Base-by-base conservation (phyloP, 2,329 filamentous ascomycete genomes). In the Aquanectria penicillioides region DNA sequence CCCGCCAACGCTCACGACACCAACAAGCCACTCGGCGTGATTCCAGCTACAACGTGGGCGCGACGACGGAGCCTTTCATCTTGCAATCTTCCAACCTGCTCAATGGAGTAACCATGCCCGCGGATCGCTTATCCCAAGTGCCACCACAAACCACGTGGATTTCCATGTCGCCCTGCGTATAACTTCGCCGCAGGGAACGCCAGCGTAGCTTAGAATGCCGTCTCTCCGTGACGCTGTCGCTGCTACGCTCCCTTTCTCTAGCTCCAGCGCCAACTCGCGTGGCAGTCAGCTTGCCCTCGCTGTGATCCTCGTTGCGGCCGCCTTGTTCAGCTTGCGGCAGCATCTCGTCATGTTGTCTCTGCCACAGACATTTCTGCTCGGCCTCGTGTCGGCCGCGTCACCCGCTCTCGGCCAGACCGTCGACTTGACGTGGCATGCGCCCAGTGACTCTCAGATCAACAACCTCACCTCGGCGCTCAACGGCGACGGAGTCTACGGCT, bases 401-500 rank as follows among this genome's bases (percentile, higher is more conserved):
- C 33, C 26, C 3, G 54, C 55, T 1, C 15, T 63, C 17, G 40
- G 57, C 5, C 54, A 60, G 38, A 63, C 48, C 5, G 65, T 77
- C 0, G 81, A 85, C 62, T 67, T 83, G 11, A 69, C 70, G 43
- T 91, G 89, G 89, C 76, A 89, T 72, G 71, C 86, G 11, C 88
- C 89, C 0, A 76, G 79, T 13, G 69, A 79, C 17, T 83, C 80
- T 5, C 71, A 76, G 40, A 80, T 92, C 65, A 92, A 92, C 69
- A 81, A 89, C 67, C 76, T 93, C 4, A 77, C 77, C 1, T 73
- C 77, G 5, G 87, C 85, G 0, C 71, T 93, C 46, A 79, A 82
- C 56, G 81, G 82, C 7, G 77, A 81, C 2, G 91, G 89, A 1
- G 83, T 88, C 0, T 89, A 92, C 72, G 91, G 89, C 2, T 94